Evolutionary conservation across 75 land plant species (phyloP).

Genomic region (Cupressus sempervirens): DNA sequence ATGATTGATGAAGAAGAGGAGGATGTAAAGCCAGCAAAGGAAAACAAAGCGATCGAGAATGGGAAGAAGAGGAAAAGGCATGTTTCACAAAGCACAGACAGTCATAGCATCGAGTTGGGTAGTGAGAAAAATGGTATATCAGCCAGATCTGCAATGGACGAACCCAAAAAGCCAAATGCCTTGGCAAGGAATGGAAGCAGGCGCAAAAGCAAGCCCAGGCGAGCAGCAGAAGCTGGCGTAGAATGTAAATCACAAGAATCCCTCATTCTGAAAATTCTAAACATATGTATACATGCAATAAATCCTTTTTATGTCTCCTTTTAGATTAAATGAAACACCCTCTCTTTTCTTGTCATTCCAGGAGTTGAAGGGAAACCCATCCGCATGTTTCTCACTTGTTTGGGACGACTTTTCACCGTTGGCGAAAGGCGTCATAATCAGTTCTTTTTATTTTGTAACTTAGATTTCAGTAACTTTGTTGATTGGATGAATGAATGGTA

Average conservation of each 20-base stretch:
- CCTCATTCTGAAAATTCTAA: neutral
- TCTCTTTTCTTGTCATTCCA: neutral
- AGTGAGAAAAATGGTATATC: constrained; percentile 27
- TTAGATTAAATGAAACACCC: neutral
- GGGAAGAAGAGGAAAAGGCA: constrained; percentile 40
- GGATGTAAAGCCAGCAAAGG: constrained; percentile 13
- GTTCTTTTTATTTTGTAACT: constrained; percentile 4
- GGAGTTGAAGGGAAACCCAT: constrained; percentile 1
- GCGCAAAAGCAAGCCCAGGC: constrained; percentile 56
- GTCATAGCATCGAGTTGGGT: constrained; percentile 16
- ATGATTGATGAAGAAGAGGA: constrained; percentile 22
- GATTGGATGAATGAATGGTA: constrained; percentile 4
- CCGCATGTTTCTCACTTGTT: neutral
- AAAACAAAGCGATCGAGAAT: constrained; percentile 27
- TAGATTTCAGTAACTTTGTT: constrained; percentile 5
- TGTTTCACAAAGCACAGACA: constrained; percentile 24
- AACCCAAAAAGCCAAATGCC: constrained; percentile 36
- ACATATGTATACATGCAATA: neutral
- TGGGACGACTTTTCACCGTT: constrained; percentile 1
- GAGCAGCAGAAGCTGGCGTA: constrained; percentile 62
- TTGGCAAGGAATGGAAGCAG: constrained; percentile 48
- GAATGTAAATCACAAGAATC: constrained; percentile 38
- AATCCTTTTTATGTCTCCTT: neutral
- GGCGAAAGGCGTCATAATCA: neutral
- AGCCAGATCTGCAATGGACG: constrained; percentile 11